These are phyloP conservation scores for Pontederia paniculata DNA, from an alignment of 176 grass and related monocot species.

Conservation along the genomic window DNA sequence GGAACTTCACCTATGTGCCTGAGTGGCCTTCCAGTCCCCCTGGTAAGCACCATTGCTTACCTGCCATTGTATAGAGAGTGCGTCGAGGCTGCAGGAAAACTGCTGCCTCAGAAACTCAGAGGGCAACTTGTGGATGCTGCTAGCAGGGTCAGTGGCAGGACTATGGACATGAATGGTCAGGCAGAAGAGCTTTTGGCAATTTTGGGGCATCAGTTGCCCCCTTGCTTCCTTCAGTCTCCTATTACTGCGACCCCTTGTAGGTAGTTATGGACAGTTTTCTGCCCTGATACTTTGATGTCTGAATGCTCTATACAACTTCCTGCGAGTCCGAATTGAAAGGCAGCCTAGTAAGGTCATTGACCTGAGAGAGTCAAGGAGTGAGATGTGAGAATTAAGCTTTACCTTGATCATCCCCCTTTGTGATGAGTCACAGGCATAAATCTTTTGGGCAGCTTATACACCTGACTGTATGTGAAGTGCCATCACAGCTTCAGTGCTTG, in stretches of 20 bases:
- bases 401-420: too few relatives aligned
- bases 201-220: slow-evolving; percentile 74
- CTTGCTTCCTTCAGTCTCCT: slow-evolving; percentile 27
- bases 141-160: slow-evolving; percentile 40
- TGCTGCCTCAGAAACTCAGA: slow-evolving; percentile 83
- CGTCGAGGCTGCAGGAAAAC: slow-evolving; percentile 29
- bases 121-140: slow-evolving; percentile 86
- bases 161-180: slow-evolving; percentile 42
- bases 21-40: slow-evolving; percentile 42
- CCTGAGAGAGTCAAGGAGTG: too few relatives aligned
- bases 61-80: slow-evolving; percentile 82
- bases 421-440: too few relatives aligned
- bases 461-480: too few relatives aligned
- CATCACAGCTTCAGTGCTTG: too few relatives aligned
- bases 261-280: background rate
- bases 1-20: slow-evolving; percentile 46
- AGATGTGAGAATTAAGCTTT: too few relatives aligned
- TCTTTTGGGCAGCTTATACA: too few relatives aligned
- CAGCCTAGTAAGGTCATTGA: too few relatives aligned
- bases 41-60: slow-evolving; percentile 82
- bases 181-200: slow-evolving; percentile 59
- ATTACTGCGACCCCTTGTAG: background rate
- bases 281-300: background rate
- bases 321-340: too few relatives aligned
- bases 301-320: too few relatives aligned